A percentile compares a stretch with the other conserved stretches of the same genome.
phyloP scores from a whole-genome alignment of 495 filamentous ascomycete species.

The Eremomyces bilateralis region DNA sequence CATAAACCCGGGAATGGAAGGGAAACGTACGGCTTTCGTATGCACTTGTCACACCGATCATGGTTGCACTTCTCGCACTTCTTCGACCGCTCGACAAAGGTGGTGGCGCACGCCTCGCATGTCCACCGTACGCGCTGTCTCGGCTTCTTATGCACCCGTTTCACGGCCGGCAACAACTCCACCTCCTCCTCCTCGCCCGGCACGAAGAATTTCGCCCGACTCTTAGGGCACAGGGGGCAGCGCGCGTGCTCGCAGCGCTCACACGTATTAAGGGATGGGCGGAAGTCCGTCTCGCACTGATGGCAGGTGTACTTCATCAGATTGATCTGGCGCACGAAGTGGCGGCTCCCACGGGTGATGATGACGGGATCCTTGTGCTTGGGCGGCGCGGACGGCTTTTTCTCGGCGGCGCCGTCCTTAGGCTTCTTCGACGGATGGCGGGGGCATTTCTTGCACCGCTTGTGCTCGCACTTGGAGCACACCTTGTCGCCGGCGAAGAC shows the following conservation, averaged over 20 bases:
- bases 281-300: constrained; percentile 45
- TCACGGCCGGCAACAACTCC: not conserved
- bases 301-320: constrained; percentile 60
- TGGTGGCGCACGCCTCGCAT: not conserved
- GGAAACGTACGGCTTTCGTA: not conserved
- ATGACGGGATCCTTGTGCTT: constrained; percentile 16
- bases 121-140: constrained; percentile 1
- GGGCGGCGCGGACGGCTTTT: constrained; percentile 27
- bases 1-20: not conserved
- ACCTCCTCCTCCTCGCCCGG: constrained; percentile 24
- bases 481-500: constrained; percentile 47
- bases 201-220: constrained; percentile 51
- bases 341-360: constrained; percentile 22
- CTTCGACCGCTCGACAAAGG: not conserved
- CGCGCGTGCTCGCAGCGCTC: constrained; percentile 48
- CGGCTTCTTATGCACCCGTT: not conserved
- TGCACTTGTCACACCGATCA: constrained; percentile 1
- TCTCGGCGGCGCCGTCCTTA: constrained; percentile 22
- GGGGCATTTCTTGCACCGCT: constrained; percentile 57
- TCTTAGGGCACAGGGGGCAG: constrained; percentile 62
- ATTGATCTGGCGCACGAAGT: constrained; percentile 45
- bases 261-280: constrained; percentile 26
- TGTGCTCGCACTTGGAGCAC: constrained; percentile 53
- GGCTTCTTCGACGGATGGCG: constrained; percentile 38
- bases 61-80: not conserved